A percentile compares a stretch with the other conserved stretches of the same genome.
Conservation (phyloP, 2,329 filamentous ascomycete species). For the Nemania sp. region DNA sequence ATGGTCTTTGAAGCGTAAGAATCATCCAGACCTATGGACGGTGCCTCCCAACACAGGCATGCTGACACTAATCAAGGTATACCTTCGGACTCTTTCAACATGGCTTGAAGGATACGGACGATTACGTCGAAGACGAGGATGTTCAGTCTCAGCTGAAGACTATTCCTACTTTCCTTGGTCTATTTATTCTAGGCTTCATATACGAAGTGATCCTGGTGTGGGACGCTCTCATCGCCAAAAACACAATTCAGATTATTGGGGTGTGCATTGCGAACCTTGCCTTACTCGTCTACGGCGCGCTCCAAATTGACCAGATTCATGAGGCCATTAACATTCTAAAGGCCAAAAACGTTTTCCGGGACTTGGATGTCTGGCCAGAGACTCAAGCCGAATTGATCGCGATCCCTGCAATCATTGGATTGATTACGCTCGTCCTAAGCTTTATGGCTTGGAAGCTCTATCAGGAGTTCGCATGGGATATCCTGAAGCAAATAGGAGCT, state of each 20-base stretch:
- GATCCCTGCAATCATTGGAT: slow-evolving; percentile 84
- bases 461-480: slow-evolving; percentile 98
- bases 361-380: slow-evolving; percentile 71
- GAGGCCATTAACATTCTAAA: slow-evolving; percentile 73
- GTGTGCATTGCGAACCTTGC: slow-evolving; percentile 93
- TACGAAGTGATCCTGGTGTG: slow-evolving; percentile 92
- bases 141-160: slow-evolving; percentile 70
- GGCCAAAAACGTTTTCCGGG: slow-evolving; percentile 57
- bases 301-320: slow-evolving; percentile 91
- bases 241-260: slow-evolving; percentile 98
- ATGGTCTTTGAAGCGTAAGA: slow-evolving; percentile 88
- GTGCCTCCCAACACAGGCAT: neutral
- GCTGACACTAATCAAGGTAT: slow-evolving; percentile 68
- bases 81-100: slow-evolving; percentile 89
- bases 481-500: slow-evolving; percentile 98
- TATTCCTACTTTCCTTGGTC: slow-evolving; percentile 93
- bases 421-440: slow-evolving; percentile 78
- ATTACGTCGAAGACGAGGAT: slow-evolving; percentile 55
- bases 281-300: slow-evolving; percentile 89
- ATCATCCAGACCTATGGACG: neutral
- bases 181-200: slow-evolving; percentile 97
- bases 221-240: slow-evolving; percentile 93
- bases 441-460: slow-evolving; percentile 95
- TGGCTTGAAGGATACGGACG: slow-evolving; percentile 57
- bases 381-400: slow-evolving; percentile 84